These are phyloP conservation scores for Uronychia binucleata DNA, from an alignment of 73 alveolate species.

Conservation along the genomic window DNA sequence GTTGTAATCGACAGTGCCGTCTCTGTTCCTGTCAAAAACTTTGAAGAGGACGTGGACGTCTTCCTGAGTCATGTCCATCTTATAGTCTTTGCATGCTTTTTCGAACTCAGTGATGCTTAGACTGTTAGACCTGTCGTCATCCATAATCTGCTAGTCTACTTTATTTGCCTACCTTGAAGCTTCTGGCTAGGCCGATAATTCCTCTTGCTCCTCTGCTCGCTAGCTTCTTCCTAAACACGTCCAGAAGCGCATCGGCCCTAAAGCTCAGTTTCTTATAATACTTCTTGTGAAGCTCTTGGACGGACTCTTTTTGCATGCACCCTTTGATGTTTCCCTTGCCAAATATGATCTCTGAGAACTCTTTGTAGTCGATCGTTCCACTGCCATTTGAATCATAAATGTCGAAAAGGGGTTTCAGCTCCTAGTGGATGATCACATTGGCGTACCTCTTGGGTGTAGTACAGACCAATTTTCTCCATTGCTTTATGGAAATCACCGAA, in stretches of 20 bases:
- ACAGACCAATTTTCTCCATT: slow-evolving; percentile 87
- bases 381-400: slow-evolving; percentile 62
- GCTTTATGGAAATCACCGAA: slow-evolving; percentile 78
- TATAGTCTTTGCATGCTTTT: slow-evolving; percentile 71
- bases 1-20: slow-evolving; percentile 79
- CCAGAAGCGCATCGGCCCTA: slow-evolving; percentile 27
- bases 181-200: slow-evolving; percentile 72
- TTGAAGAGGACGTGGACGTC: slow-evolving; percentile 65
- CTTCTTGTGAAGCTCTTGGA: not conserved
- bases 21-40: slow-evolving; percentile 76
- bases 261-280: no score
- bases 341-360: slow-evolving; percentile 64
- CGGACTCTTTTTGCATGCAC: not conserved
- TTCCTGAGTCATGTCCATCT: slow-evolving; percentile 48
- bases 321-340: slow-evolving; percentile 31
- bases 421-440: not conserved
- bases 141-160: slow-evolving; percentile 30
- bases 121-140: slow-evolving; percentile 64
- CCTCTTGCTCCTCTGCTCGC: slow-evolving; percentile 84
- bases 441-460: slow-evolving; percentile 40
- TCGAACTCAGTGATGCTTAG: slow-evolving; percentile 59
- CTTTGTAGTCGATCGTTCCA: slow-evolving; percentile 77
- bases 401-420: slow-evolving; percentile 50
- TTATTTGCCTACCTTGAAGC: slow-evolving; percentile 29
- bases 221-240: slow-evolving; percentile 51